phyloP scores from a whole-genome alignment of 1,139 yeast species.

The Blastobotrys persicus region DNA sequence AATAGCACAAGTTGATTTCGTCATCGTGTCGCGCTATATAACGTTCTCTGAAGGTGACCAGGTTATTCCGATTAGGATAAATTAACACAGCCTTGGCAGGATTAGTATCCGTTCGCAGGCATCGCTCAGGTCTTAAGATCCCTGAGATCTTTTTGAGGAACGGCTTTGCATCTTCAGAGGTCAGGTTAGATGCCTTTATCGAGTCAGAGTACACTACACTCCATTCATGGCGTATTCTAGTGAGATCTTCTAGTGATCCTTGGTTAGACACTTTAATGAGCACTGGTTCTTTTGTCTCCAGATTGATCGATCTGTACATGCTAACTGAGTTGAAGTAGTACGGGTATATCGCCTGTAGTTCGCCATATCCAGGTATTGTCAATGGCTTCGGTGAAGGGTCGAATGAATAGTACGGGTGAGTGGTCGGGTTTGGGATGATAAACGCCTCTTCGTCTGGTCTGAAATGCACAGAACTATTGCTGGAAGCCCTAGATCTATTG shows the following conservation, averaged over 20 bases:
- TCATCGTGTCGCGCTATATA: slow-evolving; percentile 18
- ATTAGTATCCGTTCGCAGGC: slow-evolving; percentile 24
- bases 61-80: slow-evolving; percentile 24
- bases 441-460: slow-evolving; percentile 1
- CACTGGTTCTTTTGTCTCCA: slow-evolving; percentile 24
- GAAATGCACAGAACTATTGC: not conserved
- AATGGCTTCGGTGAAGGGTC: not conserved
- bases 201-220: slow-evolving; percentile 27
- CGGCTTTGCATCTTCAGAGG: slow-evolving; percentile 12
- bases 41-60: slow-evolving; percentile 28
- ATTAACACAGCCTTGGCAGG: slow-evolving; percentile 27
- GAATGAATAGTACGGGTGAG: slow-evolving; percentile 4
- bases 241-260: slow-evolving; percentile 31
- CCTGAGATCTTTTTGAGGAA: slow-evolving; percentile 24
- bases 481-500: not conserved
- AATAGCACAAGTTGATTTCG: slow-evolving; percentile 4
- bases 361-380: slow-evolving; percentile 26
- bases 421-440: slow-evolving; percentile 2
- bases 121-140: slow-evolving; percentile 27
- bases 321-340: slow-evolving; percentile 28
- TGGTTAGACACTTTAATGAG: slow-evolving; percentile 28
- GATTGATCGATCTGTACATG: slow-evolving; percentile 28
- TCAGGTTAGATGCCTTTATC: slow-evolving; percentile 12
- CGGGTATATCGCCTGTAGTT: slow-evolving; percentile 29
- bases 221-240: slow-evolving; percentile 34